Base-by-base conservation (phyloP, 148 eudicot species). In the Nepenthes gracilis region DNA sequence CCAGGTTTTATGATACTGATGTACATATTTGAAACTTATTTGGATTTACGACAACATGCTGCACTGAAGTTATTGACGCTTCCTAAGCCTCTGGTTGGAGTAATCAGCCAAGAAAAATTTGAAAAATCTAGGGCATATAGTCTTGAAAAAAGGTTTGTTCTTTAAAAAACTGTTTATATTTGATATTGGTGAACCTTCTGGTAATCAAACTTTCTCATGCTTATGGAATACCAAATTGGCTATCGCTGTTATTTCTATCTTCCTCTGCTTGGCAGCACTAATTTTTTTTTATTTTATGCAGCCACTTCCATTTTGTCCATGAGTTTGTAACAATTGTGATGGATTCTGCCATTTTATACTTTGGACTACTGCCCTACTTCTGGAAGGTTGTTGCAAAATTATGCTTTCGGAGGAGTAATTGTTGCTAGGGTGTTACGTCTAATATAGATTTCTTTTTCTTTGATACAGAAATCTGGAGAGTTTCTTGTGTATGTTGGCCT, bases 111-210 rank as follows among this genome's bases (percentile, higher is more conserved):
- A 66, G 95, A 88, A 65, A 93, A 93, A 72, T 93, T 93, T 65
- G 87, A 85, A 75, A 93, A 93, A 36, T 85, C 98, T 56, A 78
- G 96, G 63, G 96, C 96, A 51, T 93, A 93, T 71, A 93, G 88
- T 72, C 83, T 93, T 69, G 98, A 93, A 73, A 93, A 93, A 75
- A 93, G 98, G 98, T 93, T 52, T 45, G 12, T 63, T 52, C 38
- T 36, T 55, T 69, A 13, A 13, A 14, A 65, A 12, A 33, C 49
- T 60, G 3, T 58, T 43, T n/a, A 43, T 10, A 36, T 36, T 7
- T 59, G 32, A 36, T 47, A 34, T 55, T 43, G 35, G 1, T 45
- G 60, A 14, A 48, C 33, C 35, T 67, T 13, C 10, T 35, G 43
- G 8, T 40, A 0, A 52, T 1, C 23, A 52, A 52, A 52, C 36